Conservation (phyloP, 257 asterid species). For the Leptodermis oblonga region DNA sequence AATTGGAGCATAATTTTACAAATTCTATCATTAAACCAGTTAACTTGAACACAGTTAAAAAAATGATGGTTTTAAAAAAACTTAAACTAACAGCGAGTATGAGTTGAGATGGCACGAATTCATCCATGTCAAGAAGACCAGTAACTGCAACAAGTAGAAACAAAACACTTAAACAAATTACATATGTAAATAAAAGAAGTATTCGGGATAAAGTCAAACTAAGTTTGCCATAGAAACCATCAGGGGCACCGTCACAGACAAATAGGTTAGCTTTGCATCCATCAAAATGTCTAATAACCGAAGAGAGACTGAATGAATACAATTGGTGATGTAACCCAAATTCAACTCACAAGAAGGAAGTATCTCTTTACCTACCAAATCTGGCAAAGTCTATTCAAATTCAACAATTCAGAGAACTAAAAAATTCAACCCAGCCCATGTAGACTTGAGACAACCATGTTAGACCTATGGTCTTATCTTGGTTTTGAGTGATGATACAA, state of each 20-base stretch:
- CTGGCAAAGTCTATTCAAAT: too few relatives aligned
- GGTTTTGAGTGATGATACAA: too few relatives aligned
- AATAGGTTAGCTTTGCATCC: conserved; percentile 99
- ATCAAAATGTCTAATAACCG: conserved; percentile 97
- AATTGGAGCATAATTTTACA: background rate
- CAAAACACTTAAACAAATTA: conserved; percentile 4
- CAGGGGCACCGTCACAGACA: conserved; percentile 99
- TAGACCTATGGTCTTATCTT: too few relatives aligned
- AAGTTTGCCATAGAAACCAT: conserved; percentile 51
- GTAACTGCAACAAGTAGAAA: conserved; percentile 55
- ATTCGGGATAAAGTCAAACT: conserved; percentile 6
- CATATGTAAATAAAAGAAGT: background rate
- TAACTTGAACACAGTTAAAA: background rate
- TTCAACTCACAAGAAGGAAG: conserved; percentile 1
- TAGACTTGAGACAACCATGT: too few relatives aligned
- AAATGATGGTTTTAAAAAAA: too few relatives aligned
- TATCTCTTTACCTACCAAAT: too few relatives aligned
- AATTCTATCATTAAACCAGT: background rate
- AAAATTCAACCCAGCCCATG: too few relatives aligned
- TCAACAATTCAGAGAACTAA: too few relatives aligned
- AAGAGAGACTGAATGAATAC: conserved; percentile 5
- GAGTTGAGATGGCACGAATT: conserved; percentile 95
- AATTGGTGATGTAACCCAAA: background rate
- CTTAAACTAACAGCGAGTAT: conserved; percentile 81
- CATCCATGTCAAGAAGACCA: conserved; percentile 99